These are phyloP conservation scores for Luvunga scandens DNA, from an alignment of 345 rosid genomes.

Conservation along the genomic window DNA sequence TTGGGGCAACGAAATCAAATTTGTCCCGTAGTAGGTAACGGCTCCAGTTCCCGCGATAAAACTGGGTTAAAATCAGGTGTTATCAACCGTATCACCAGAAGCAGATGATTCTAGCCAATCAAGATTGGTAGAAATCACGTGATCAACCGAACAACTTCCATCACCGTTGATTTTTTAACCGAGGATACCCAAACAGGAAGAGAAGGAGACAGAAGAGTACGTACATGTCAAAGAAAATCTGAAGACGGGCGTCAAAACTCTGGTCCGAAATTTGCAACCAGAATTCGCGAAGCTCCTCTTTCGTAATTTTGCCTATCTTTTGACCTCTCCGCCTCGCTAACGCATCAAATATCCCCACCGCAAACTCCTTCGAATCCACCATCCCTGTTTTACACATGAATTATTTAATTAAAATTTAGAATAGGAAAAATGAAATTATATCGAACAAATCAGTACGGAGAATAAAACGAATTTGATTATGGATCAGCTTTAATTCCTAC, in stretches of 20 bases:
- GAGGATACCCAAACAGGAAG: not conserved
- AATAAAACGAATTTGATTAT: too few species aligned
- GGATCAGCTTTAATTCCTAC: too few species aligned
- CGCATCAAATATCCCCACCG: slow-evolving; percentile 77
- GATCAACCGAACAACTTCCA: not conserved
- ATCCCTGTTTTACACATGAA: slow-evolving; percentile 45
- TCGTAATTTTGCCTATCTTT: slow-evolving; percentile 52
- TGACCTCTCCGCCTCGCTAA: slow-evolving; percentile 63
- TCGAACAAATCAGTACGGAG: not conserved
- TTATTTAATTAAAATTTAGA: not conserved
- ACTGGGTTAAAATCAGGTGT: not conserved
- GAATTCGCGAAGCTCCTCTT: slow-evolving; percentile 82
- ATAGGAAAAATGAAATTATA: not conserved
- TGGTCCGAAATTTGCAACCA: slow-evolving; percentile 89
- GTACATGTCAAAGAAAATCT: slow-evolving; percentile 93
- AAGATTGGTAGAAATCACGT: not conserved
- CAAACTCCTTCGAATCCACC: slow-evolving; percentile 89
- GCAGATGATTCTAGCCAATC: not conserved
- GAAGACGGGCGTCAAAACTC: slow-evolving; percentile 95
- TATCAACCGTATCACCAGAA: not conserved
- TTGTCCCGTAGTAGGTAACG: not conserved
- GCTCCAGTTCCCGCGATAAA: slow-evolving; percentile 1
- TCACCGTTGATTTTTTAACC: slow-evolving; percentile 1
- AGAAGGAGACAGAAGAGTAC: slow-evolving; percentile 2
- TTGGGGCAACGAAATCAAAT: not conserved